These are phyloP conservation scores for Apiospora sp. DNA, from an alignment of 2,329 filamentous ascomycete species.

Conservation along the genomic window DNA sequence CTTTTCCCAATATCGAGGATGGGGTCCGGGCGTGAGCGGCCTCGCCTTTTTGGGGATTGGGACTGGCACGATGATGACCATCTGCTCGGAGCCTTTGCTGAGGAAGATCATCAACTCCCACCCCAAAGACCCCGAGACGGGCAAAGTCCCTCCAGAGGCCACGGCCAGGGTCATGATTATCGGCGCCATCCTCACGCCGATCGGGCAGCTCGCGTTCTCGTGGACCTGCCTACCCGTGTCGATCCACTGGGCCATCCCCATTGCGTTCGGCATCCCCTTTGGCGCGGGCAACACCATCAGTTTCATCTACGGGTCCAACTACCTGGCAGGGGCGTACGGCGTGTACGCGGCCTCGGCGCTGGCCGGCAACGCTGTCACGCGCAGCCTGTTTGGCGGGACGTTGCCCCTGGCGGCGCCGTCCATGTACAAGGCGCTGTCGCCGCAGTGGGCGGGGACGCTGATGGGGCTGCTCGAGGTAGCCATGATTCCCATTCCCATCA, in stretches of 20 bases:
- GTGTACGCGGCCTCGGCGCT: slow-evolving; percentile 84
- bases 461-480: slow-evolving; percentile 76
- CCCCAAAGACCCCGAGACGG: slow-evolving; percentile 76
- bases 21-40: slow-evolving; percentile 76
- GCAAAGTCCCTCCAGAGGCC: slow-evolving; percentile 77
- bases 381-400: slow-evolving; percentile 77
- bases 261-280: slow-evolving; percentile 81
- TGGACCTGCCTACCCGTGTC: slow-evolving; percentile 83
- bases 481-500: slow-evolving; percentile 80
- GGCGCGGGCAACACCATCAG: slow-evolving; percentile 78
- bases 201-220: slow-evolving; percentile 85
- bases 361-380: slow-evolving; percentile 79
- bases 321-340: slow-evolving; percentile 79
- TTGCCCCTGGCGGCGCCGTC: slow-evolving; percentile 77
- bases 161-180: slow-evolving; percentile 83
- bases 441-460: slow-evolving; percentile 82
- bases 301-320: slow-evolving; percentile 86
- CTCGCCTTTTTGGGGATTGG: slow-evolving; percentile 79
- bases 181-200: slow-evolving; percentile 74
- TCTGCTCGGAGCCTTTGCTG: slow-evolving; percentile 74
- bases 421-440: slow-evolving; percentile 74
- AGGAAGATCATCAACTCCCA: slow-evolving; percentile 81
- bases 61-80: slow-evolving; percentile 68
- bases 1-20: slow-evolving; percentile 77
- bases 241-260: slow-evolving; percentile 84